phyloP scores from a whole-genome alignment of 2,329 filamentous ascomycete species.

The Colletotrichum spinosum region DNA sequence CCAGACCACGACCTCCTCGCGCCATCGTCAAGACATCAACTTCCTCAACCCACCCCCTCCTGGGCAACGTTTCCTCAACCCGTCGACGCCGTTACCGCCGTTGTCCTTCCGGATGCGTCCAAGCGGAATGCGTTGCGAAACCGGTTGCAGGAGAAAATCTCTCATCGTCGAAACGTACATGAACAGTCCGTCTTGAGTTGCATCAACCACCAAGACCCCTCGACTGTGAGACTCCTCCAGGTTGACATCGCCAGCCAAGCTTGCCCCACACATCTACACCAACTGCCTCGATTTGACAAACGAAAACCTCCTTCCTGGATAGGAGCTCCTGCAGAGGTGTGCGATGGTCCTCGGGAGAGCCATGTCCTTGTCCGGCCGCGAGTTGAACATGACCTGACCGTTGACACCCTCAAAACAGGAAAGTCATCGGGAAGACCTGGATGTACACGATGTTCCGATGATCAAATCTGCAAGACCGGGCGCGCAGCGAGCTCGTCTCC shows the following conservation, averaged over 20 bases:
- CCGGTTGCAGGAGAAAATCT: constrained; percentile 6
- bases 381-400: constrained; percentile 1
- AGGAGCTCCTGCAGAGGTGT: constrained; percentile 1
- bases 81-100: constrained; percentile 7
- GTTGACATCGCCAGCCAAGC: neutral
- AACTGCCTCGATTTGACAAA: constrained; percentile 1
- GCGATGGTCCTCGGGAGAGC: neutral
- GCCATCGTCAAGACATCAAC: neutral
- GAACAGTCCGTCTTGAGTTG: constrained; percentile 22
- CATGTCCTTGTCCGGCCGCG: constrained; percentile 23
- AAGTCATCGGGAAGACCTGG: constrained; percentile 4
- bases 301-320: constrained; percentile 18
- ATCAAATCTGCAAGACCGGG: constrained; percentile 8
- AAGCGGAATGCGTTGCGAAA: constrained; percentile 1
- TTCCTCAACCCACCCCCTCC: neutral
- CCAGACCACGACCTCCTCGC: constrained; percentile 9
- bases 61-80: neutral
- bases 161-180: constrained; percentile 12
- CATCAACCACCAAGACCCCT: constrained; percentile 24
- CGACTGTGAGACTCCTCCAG: constrained; percentile 7
- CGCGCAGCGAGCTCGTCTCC: neutral
- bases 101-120: constrained; percentile 8
- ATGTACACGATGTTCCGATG: neutral
- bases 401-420: constrained; percentile 22
- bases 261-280: constrained; percentile 20